Base-by-base conservation (phyloP, 1,284 basidiomycete species). In the Rhodotorula sp. region DNA sequence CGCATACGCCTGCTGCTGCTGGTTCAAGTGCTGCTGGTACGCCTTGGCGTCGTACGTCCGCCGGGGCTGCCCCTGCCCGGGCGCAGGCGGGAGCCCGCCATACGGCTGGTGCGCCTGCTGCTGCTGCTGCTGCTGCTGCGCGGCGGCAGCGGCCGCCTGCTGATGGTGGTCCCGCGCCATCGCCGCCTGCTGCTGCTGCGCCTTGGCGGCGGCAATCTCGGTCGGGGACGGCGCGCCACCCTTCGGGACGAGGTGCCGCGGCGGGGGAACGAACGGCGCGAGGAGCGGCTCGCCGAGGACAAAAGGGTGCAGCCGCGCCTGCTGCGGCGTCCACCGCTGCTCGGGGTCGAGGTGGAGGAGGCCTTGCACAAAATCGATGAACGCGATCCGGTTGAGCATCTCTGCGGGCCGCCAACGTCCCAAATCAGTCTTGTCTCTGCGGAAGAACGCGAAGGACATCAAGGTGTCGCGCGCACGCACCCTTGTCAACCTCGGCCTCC, bases 351-450 rank as follows among this genome's bases (percentile, higher is more conserved):
- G 85, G 81, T 97, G 91, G 70, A 99, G 85, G 53, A 99, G 84
- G 29, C 96, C 96, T 80, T 93, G 89, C 72, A 96, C 96, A 83
- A 99, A 99, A 84, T 99, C 95, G 82, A 97, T 93, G 82, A 99
- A 98, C 27, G 94, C 90, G 69, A 91, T 87, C 61, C 96, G 88
- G 79, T 94, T 94, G 78, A 93, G 91, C 86, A 96, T 88, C 83
- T 98, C 95, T 95, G 79, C 34, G 22, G 22, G 10, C 12, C 13
- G 4, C 15, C 12, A 29, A 13, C 4, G 25, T 12, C 1, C 12
- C 27, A 37, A 4, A n/a, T 60, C 55, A 58, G 63, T 39, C 56
- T 48, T 55, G n/a, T 19, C 7, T 8, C 19, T 21, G 22, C 19
- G n/a, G n/a, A n/a, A 36, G n/a, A 27, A n/a, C 21, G 48, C 5